phyloP scores from a whole-genome alignment of 2,329 filamentous ascomycete species.

The Grosmannia huntii region DNA sequence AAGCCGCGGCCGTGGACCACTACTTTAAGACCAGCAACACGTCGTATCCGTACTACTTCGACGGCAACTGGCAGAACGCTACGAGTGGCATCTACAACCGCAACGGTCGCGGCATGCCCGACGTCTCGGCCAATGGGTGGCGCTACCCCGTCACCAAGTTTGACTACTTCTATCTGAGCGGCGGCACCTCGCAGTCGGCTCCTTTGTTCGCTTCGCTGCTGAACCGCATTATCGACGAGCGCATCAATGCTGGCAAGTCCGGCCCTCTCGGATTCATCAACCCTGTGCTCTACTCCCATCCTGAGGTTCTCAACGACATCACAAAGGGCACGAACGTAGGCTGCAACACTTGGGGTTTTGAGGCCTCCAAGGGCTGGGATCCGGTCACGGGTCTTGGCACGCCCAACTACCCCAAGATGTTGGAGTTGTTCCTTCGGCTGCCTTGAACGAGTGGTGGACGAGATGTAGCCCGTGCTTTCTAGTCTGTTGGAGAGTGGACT shows the following conservation, averaged over 20 bases:
- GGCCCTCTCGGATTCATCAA: constrained; percentile 23
- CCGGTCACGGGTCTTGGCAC: constrained; percentile 16
- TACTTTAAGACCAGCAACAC: not conserved
- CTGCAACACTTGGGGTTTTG: constrained; percentile 18
- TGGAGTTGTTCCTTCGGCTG: constrained; percentile 7
- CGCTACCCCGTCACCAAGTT: constrained; percentile 2
- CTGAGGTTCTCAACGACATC: constrained; percentile 18
- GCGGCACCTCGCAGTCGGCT: constrained; percentile 20
- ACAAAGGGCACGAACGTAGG: constrained; percentile 17
- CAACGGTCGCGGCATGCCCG: constrained; percentile 13
- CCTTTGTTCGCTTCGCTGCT: constrained; percentile 43
- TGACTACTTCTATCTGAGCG: not conserved
- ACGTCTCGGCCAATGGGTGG: constrained; percentile 13
- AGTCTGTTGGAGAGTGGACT: too few relatives aligned
- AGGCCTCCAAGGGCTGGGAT: constrained; percentile 16
- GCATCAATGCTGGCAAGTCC: constrained; percentile 32
- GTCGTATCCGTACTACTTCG: constrained; percentile 26
- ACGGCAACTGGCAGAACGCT: constrained; percentile 13
- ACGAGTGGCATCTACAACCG: constrained; percentile 11
- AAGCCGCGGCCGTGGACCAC: constrained; percentile 25
- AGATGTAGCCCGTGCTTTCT: too few relatives aligned
- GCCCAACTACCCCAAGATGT: constrained; percentile 15
- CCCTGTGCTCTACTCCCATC: constrained; percentile 17
- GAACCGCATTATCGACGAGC: constrained; percentile 40
- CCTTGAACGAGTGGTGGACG: too few relatives aligned